Evolutionary conservation across 75 land plant genomes (phyloP), one percentile per base, ranked within the genome.

Genomic region (Cryptomeria japonica): DNA sequence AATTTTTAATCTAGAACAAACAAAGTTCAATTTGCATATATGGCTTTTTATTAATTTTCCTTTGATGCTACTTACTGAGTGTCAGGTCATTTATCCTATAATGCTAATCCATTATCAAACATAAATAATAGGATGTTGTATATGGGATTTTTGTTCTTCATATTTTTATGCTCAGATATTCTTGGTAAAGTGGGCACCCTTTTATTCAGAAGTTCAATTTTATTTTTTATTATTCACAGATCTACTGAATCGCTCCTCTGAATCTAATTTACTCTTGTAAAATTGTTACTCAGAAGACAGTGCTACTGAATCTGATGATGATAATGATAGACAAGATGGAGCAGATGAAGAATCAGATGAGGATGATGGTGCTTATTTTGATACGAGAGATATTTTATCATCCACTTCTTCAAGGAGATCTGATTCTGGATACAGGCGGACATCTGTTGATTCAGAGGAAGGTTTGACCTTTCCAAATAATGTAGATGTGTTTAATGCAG

Each of bases 301-400:
- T 89, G 92, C 80, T 70, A 90, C 94, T n/a, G 94, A 93, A 44
- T 93, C 94, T 16, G 91, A 91, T 86, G 94, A 92, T 92, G 94
- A 92, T 9, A 90, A 75, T 47, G 92, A 91, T 38, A 91, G 89
- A 73, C 90, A 90, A 86, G 90, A 87, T 88, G 90, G 83, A 32
- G 83, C 47, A 36, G 93, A 92, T 70, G 93, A 87, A 68, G 80
- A 89, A 31, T 87, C 94, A n/a, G 94, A 93, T 83, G 92, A 93
- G 61, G 94, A 93, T 47, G 93, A 92, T 34, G 31, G 11, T 64
- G 70, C 82, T 25, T 92, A 89, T 76, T 93, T 92, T 90, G 94
- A 93, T 85, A 92, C 94, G 28, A 82, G 51, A 44, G 93, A 93
- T 28, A 46, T 76, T 80, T 85, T 92, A 80, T 42, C 39, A 34